A percentile compares a stretch with the other conserved stretches of the same genome.
Evolutionary conservation across 106 monocot species (phyloP).

Genomic region (Allium cepa): DNA sequence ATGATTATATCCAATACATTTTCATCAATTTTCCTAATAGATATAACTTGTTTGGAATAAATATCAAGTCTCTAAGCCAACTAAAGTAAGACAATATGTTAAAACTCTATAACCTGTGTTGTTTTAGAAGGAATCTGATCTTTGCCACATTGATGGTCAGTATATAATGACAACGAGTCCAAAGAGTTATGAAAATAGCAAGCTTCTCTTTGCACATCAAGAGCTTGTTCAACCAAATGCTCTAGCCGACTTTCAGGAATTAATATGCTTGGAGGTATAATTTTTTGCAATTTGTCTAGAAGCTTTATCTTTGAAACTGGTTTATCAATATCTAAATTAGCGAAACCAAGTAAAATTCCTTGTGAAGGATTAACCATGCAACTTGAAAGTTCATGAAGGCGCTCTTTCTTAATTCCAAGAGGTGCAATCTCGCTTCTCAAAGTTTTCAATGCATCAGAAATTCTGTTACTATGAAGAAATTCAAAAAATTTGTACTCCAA

Average conservation of each 20-base stretch:
- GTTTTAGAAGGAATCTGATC: constrained; percentile 59
- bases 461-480: constrained; percentile 37
- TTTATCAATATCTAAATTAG: constrained; percentile 14
- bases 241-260: constrained; percentile 20
- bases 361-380: constrained; percentile 38
- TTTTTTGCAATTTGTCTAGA: constrained; percentile 19
- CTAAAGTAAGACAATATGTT: background rate
- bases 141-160: constrained; percentile 64
- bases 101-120: constrained; percentile 32
- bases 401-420: constrained; percentile 43
- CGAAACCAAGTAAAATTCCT: constrained; percentile 23
- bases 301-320: constrained; percentile 15
- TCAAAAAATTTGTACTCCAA: constrained; percentile 72
- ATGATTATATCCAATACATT: too few species aligned
- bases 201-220: constrained; percentile 41
- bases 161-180: constrained; percentile 51
- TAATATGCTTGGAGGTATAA: constrained; percentile 22
- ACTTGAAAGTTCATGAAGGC: constrained; percentile 45
- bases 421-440: constrained; percentile 59
- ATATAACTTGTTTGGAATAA: too few species aligned
- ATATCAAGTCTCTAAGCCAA: background rate
- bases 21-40: too few species aligned
- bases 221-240: constrained; percentile 28
- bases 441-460: constrained; percentile 50
- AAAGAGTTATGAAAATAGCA: constrained; percentile 68